Conservation (phyloP, 192 early-diverging fungal genomes). For the Thamnidium elegans region DNA sequence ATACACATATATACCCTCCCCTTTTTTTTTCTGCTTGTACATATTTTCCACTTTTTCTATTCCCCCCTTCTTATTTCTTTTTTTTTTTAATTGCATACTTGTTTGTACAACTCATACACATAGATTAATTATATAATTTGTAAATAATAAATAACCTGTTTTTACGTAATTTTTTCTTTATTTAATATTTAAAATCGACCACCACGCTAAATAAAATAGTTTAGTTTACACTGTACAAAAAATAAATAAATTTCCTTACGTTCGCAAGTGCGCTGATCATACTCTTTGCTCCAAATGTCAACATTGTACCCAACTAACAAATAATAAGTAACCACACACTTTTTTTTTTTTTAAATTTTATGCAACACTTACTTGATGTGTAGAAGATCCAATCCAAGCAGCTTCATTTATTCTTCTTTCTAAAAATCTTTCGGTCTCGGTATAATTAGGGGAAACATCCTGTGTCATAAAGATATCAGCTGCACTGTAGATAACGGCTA, state of each 20-base stretch:
- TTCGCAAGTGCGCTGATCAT: constrained; percentile 42
- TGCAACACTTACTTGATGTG: constrained; percentile 39
- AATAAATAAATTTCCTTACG: too few species aligned
- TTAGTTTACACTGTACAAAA: not conserved
- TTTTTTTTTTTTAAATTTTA: not conserved
- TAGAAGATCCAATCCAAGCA: constrained; percentile 51
- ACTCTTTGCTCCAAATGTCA: constrained; percentile 45
- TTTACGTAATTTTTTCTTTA: too few species aligned
- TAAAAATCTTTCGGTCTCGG: constrained; percentile 76
- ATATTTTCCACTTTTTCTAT: not conserved
- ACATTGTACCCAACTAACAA: constrained; percentile 33
- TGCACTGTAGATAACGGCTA: constrained; percentile 82
- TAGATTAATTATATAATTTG: too few species aligned
- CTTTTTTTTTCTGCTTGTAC: too few species aligned
- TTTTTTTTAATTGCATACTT: not conserved
- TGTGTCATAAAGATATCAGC: constrained; percentile 93
- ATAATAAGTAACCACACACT: not conserved
- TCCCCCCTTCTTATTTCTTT: not conserved
- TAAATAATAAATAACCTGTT: too few species aligned
- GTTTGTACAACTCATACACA: too few species aligned
- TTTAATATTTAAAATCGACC: constrained; percentile 4
- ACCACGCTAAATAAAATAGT: constrained; percentile 1
- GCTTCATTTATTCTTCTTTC: constrained; percentile 75
- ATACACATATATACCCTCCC: too few species aligned
- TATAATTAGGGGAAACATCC: constrained; percentile 72